Conservation (phyloP, 352 stramenopile genomes). For the Ophiocytium majus region DNA sequence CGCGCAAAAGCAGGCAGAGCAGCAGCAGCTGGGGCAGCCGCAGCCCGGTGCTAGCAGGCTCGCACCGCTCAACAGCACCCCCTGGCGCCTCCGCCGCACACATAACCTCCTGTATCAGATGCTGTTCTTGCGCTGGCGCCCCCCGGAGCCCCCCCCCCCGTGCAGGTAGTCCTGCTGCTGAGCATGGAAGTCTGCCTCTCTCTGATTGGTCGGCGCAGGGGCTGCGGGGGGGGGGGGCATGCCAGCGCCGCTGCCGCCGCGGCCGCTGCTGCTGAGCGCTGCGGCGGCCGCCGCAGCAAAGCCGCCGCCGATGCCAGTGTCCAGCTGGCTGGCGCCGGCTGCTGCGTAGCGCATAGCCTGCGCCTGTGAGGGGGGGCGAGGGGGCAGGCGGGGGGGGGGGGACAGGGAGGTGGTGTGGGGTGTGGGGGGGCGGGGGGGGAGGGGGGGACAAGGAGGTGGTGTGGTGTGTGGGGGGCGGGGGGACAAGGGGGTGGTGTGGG, state of each 20-base stretch:
- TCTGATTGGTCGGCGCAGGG: not conserved
- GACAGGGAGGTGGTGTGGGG: not conserved
- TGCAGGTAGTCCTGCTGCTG: constrained; percentile 35
- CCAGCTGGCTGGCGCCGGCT: not conserved
- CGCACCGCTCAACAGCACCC: too few species aligned
- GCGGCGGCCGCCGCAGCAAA: not conserved
- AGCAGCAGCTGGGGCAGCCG: too few species aligned
- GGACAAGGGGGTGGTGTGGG: not conserved
- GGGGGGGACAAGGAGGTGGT: not conserved
- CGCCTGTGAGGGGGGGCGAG: not conserved
- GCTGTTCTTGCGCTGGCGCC: constrained; percentile 29
- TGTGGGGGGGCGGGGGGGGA: not conserved
- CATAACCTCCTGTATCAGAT: constrained; percentile 16
- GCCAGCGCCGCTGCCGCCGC: not conserved
- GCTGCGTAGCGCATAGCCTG: not conserved
- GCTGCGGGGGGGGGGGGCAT: not conserved
- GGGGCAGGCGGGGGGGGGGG: not conserved
- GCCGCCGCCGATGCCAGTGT: not conserved
- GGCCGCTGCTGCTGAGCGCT: not conserved
- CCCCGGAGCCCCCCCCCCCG: too few species aligned
- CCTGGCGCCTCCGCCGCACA: not conserved
- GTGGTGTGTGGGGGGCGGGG: not conserved
- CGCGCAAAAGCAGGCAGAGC: too few species aligned
- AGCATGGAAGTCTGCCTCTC: constrained; percentile 42
- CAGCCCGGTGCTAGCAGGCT: too few species aligned